Evolutionary conservation across 768 basidiomycete genomes (phyloP), one percentile per base, ranked within the genome.

Genomic region (Suillus cothurnatus): DNA sequence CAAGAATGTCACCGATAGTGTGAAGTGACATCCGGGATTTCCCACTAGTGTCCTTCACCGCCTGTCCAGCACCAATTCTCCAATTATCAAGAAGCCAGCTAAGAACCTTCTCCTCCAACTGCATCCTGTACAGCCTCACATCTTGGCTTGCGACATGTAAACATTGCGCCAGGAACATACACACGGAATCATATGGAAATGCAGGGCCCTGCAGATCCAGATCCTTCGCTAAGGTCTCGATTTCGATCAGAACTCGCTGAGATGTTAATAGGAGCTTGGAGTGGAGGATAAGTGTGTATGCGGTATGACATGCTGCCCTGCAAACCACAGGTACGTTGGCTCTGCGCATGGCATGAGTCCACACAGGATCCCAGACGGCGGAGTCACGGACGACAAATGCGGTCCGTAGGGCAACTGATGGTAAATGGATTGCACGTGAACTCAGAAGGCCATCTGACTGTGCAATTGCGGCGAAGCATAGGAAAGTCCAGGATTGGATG

Each of bases 171-270:
- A 98, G 81, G 73, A 99, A 94, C 64, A 82, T 80, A 80, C 96
- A 97, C 45, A 97, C 94, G 1, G 96, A 88, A 72, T 99, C 97
- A 70, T 85, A 92, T 0, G 95, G 94, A 70, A 86, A 89, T 17
- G 87, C 79, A 2, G 96, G 95, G 0, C 95, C 96, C 77, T 99
- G 97, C 19, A 97, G 85, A 68, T 94, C 91, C 64, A 99, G 81
- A 67, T 97, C 93, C 67, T 89, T 90, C 1, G 88, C 85, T 56
- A 98, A 80, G 0, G 82, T 81, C 72, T 95, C 94, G 57, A 98
- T 88, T 73, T 96, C 94, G 3, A 78, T 71, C 17, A 92, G 80
- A 53, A 91, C 78, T 17, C 84, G 84, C 43, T 88, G 85, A 17
- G 85, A 76, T 4, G 85, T 81, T 28, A 93, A 79, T 61, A 85